These are phyloP conservation scores for Globisporangium echinulatum DNA, from an alignment of 352 stramenopile genomes.

Conservation along the genomic window DNA sequence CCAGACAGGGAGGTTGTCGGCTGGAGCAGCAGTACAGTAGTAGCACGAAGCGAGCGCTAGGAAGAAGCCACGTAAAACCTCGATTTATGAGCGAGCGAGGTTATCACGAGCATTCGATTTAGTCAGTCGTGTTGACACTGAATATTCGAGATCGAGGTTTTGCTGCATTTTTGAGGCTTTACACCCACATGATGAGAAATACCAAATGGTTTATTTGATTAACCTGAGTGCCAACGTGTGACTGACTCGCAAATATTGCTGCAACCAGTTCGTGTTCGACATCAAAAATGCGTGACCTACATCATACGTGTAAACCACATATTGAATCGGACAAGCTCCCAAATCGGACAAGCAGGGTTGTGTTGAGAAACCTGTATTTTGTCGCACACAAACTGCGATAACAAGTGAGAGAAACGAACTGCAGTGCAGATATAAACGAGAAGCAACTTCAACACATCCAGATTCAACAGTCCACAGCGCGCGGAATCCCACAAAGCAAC, in stretches of 20 bases:
- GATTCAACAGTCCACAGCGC: no score
- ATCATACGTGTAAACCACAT: neutral
- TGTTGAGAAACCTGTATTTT: neutral
- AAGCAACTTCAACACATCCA: no score
- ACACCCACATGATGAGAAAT: neutral
- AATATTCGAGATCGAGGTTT: no score
- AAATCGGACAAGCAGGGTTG: neutral
- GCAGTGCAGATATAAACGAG: no score
- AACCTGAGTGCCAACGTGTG: neutral
- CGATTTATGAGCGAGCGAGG: neutral
- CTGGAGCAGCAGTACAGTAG: no score
- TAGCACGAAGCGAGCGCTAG: no score
- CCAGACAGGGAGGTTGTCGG: neutral
- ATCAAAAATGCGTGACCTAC: neutral
- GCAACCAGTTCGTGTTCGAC: neutral
- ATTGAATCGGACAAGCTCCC: neutral
- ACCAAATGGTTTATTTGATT: neutral
- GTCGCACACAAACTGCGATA: neutral
- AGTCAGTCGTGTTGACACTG: no score
- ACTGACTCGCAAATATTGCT: neutral
- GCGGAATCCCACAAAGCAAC: no score
- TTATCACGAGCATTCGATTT: no score
- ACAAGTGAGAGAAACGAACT: constrained; percentile 5
- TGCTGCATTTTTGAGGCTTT: neutral
- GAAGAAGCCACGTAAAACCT: no score